Percentiles rank a stretch among this genome's conserved stretches.
These are phyloP conservation scores for Mimosa pudica DNA, from an alignment of 306 rosid genomes.

Conservation along the genomic window DNA sequence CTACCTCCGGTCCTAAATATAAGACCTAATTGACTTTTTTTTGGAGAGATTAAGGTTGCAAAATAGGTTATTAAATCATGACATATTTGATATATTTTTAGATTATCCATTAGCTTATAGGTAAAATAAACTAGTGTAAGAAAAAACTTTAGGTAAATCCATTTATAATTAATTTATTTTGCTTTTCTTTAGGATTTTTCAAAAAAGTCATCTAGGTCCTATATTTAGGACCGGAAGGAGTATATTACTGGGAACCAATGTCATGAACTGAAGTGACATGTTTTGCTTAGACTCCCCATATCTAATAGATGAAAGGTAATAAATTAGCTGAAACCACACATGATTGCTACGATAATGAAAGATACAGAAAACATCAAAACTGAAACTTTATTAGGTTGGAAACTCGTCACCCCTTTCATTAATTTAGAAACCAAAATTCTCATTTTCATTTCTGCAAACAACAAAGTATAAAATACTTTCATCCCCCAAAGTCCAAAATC, in stretches of 20 bases:
- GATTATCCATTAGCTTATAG: too few species aligned
- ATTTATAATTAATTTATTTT: too few species aligned
- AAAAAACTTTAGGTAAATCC: too few species aligned
- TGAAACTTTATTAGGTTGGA: not conserved
- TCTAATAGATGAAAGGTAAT: slow-evolving; percentile 3
- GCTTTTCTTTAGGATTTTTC: too few species aligned
- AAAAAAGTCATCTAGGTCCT: too few species aligned
- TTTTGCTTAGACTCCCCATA: slow-evolving; percentile 1
- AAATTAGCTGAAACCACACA: not conserved
- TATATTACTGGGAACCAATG: not conserved
- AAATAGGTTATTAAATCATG: too few species aligned
- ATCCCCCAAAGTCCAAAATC: not conserved
- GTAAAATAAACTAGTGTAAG: too few species aligned
- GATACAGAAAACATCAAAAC: not conserved
- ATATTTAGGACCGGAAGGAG: too few species aligned
- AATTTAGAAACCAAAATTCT: not conserved
- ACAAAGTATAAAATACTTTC: not conserved
- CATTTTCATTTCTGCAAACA: not conserved
- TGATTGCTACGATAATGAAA: not conserved
- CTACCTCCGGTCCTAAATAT: too few species aligned
- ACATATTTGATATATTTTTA: too few species aligned
- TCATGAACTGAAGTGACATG: not conserved
- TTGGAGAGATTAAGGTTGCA: too few species aligned
- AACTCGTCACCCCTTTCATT: not conserved
- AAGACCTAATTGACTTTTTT: too few species aligned